Base-by-base conservation (phyloP, 331 rosid species). In the Dryas integrifolia region DNA sequence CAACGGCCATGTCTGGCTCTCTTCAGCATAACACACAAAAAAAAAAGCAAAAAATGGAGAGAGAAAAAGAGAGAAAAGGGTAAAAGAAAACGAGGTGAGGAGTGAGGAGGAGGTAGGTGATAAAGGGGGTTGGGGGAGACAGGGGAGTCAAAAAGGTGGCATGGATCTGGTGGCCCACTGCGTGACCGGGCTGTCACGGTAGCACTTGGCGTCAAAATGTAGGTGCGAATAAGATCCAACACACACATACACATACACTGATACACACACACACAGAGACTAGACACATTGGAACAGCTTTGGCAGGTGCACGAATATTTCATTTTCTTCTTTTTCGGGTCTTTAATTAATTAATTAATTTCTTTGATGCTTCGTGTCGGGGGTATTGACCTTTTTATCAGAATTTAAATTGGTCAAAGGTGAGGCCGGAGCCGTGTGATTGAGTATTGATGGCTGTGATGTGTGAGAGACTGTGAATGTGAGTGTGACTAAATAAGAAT, bases 1-100 rank as follows among this genome's bases (percentile, higher is more conserved):
- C 88, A 24, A 92, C 89, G 2, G 97, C 93, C 93, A 92, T 89
- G 18, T 76, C 53, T 62, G 78, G 41, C 38, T 38, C 39, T 9
- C 16, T 43, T 18, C 39, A 64, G 53, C 57, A 51, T 62, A 57
- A 47, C 53, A 26, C 35, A 51, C 11, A 14, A 8, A 14, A 11
- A 9, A 9, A 13, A 13, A 5, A 5, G 9, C 3, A 2, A 59
- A 75, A 21, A 38, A 6, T 30, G 18, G 14, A 14, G 43, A 41
- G 1, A 45, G 58, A 9, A 10, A 39, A 46, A 44, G 47, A 63
- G 58, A 60, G 13, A n/a, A 67, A 59, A 47, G 69, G 1, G 75
- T 46, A 40, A 50, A 41, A 18, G 59, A 2, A 11, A 15, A 4
- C 3, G 35, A 16, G 30, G 46, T 47, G 49, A 43, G 55, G 70